phyloP scores from a whole-genome alignment of 371 early-diverging fungal genomes.

The Saksenaea vasiformis region DNA sequence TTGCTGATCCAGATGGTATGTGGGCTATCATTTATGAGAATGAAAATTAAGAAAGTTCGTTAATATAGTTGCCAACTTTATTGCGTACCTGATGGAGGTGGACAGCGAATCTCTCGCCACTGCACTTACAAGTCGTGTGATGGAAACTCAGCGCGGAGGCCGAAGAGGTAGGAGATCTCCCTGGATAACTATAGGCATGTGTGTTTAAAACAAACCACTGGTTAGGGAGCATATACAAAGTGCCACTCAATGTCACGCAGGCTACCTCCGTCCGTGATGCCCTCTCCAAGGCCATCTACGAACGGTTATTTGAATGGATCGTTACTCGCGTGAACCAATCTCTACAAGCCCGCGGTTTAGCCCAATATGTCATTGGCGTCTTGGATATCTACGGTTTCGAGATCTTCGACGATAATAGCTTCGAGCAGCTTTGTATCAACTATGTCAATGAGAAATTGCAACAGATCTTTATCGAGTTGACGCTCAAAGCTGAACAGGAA shows the following conservation, averaged over 20 bases:
- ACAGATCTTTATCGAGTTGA: constrained; percentile 99
- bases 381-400: constrained; percentile 97
- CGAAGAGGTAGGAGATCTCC: constrained; percentile 54
- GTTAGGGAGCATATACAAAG: constrained; percentile 70
- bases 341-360: constrained; percentile 62
- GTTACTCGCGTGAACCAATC: constrained; percentile 83
- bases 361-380: constrained; percentile 87
- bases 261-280: constrained; percentile 86
- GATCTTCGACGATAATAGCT: constrained; percentile 96
- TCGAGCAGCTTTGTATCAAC: constrained; percentile 99
- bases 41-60: background rate
- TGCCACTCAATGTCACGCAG: constrained; percentile 79
- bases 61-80: constrained; percentile 67
- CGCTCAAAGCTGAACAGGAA: constrained; percentile 98
- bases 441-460: constrained; percentile 99
- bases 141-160: constrained; percentile 83
- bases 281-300: constrained; percentile 82
- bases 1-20: constrained; percentile 66
- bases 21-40: too few species aligned
- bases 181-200: background rate
- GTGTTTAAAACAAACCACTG: background rate
- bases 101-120: constrained; percentile 64
- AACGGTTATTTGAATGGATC: constrained; percentile 89
- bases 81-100: constrained; percentile 79
- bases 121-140: constrained; percentile 68